phyloP scores from a whole-genome alignment of 108 stramenopile genomes.

The Cyclotella kingstonii region DNA sequence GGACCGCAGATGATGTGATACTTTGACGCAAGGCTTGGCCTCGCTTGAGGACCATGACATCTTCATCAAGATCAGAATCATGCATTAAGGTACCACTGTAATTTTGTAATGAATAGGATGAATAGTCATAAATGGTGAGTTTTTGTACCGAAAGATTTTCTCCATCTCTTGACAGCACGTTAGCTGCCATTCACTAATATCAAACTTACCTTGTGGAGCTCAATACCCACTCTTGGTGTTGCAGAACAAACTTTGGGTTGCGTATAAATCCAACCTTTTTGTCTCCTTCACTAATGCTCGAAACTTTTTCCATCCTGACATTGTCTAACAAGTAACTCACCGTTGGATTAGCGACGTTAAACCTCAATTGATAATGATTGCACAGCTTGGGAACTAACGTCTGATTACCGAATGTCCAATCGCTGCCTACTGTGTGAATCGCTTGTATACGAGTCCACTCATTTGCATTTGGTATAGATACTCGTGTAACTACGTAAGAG shows the following conservation, averaged over 20 bases:
- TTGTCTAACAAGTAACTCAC: conserved; percentile 31
- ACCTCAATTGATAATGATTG: conserved; percentile 40
- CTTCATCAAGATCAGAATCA: conserved; percentile 6
- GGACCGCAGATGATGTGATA: conserved; percentile 5
- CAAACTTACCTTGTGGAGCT: background rate
- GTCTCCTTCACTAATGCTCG: background rate
- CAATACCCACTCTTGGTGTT: conserved; percentile 22
- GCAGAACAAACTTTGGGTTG: conserved; percentile 25
- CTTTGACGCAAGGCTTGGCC: conserved; percentile 20
- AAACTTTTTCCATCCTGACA: conserved; percentile 21
- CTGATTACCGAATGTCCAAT: conserved; percentile 29
- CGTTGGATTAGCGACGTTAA: conserved; percentile 8
- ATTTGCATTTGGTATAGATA: conserved; percentile 12
- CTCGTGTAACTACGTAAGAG: conserved; percentile 21
- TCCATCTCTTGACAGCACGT: background rate
- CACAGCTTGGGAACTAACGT: conserved; percentile 16
- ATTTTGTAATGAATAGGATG: background rate
- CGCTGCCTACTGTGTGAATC: conserved; percentile 24
- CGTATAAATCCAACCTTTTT: conserved; percentile 17
- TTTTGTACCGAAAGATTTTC: too few relatives aligned
- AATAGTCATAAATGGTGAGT: background rate
- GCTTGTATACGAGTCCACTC: conserved; percentile 37
- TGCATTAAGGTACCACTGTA: background rate
- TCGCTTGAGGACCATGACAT: conserved; percentile 16
- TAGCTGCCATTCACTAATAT: background rate